phyloP scores from a whole-genome alignment of 768 basidiomycete genomes.

The Roridomyces roridus region DNA sequence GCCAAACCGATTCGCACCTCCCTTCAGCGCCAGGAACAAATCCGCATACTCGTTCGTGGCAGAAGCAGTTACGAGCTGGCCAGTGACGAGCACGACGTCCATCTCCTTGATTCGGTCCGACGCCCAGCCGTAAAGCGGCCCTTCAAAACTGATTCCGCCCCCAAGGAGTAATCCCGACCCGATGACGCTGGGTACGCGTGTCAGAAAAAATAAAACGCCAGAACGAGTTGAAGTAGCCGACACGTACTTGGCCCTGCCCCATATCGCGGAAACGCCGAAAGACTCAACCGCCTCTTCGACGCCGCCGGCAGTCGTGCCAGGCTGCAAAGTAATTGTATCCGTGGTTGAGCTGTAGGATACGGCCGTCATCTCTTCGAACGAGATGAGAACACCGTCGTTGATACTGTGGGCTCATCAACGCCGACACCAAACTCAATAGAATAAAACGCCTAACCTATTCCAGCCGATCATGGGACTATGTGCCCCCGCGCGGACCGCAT shows the following conservation, averaged over 20 bases:
- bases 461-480: conserved; percentile 49
- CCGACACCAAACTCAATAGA: not conserved
- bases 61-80: conserved; percentile 45
- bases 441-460: conserved; percentile 45
- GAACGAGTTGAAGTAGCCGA: too few relatives aligned
- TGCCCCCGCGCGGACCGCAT: conserved; percentile 50
- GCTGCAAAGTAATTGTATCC: conserved; percentile 45
- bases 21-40: conserved; percentile 50
- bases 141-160: too few relatives aligned
- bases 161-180: conserved; percentile 50
- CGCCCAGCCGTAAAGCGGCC: conserved; percentile 44
- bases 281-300: conserved; percentile 39
- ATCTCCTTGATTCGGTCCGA: conserved; percentile 41
- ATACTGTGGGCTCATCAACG: conserved; percentile 31
- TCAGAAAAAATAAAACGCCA: too few relatives aligned
- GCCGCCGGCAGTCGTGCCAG: conserved; percentile 48
- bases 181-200: conserved; percentile 41
- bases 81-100: conserved; percentile 51
- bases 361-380: conserved; percentile 39
- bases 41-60: conserved; percentile 45
- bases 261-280: conserved; percentile 45
- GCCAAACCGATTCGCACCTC: conserved; percentile 50
- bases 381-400: conserved; percentile 44
- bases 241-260: conserved; percentile 30
- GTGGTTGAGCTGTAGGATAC: conserved; percentile 38